These are phyloP conservation scores for Cubamyces sp. DNA, from an alignment of 768 basidiomycete genomes.

Conservation along the genomic window DNA sequence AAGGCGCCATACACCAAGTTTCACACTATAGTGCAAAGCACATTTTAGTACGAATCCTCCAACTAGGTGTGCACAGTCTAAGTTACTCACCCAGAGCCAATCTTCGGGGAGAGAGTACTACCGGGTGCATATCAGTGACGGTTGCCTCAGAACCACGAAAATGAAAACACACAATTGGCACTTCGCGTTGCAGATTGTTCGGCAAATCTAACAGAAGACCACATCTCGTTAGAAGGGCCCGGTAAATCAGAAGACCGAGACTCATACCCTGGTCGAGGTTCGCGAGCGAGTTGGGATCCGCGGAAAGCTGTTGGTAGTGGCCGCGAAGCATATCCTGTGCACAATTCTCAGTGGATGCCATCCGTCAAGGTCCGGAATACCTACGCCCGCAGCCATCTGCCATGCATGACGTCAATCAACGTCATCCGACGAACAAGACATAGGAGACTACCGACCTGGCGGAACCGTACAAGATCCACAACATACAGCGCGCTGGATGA, in stretches of 20 bases:
- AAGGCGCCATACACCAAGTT: slow-evolving; percentile 84
- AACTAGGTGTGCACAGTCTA: not conserved
- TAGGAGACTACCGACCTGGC: slow-evolving; percentile 57
- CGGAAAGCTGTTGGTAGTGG: slow-evolving; percentile 91
- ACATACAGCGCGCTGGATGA: slow-evolving; percentile 85
- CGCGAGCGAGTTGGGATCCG: slow-evolving; percentile 91
- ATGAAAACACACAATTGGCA: slow-evolving; percentile 79
- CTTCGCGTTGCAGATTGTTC: slow-evolving; percentile 89
- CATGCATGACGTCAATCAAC: not conserved
- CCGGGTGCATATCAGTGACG: slow-evolving; percentile 9
- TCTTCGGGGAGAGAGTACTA: slow-evolving; percentile 89
- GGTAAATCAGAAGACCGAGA: not conserved
- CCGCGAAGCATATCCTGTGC: slow-evolving; percentile 82
- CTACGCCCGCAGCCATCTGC: slow-evolving; percentile 62
- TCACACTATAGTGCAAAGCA: slow-evolving; percentile 65
- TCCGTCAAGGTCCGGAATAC: slow-evolving; percentile 24
- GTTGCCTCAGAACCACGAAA: not conserved
- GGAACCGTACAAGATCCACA: slow-evolving; percentile 92
- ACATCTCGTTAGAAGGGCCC: too few relatives aligned
- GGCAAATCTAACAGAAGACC: slow-evolving; percentile 70
- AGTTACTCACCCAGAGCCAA: slow-evolving; percentile 91
- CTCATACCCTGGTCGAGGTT: slow-evolving; percentile 88
- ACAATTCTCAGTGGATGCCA: not conserved
- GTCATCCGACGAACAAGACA: slow-evolving; percentile 20
- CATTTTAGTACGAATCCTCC: not conserved